phyloP scores from a whole-genome alignment of 352 stramenopile species.

The Phytopythium delawarense region DNA sequence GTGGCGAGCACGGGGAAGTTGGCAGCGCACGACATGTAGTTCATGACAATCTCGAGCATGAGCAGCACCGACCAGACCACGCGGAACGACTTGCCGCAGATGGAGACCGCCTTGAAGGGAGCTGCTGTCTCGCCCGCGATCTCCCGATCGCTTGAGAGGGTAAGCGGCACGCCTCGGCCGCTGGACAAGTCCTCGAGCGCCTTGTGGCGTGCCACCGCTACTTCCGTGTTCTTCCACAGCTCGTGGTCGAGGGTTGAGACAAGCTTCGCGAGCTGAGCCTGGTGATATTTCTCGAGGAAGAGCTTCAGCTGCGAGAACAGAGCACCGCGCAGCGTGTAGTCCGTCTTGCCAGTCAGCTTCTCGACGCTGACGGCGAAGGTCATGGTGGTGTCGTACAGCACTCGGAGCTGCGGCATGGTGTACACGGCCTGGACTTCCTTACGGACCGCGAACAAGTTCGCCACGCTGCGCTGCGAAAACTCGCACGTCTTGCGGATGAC shows the following conservation, averaged over 20 bases:
- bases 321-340: slow-evolving; percentile 90
- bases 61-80: slow-evolving; percentile 95
- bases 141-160: slow-evolving; percentile 62
- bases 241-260: slow-evolving; percentile 95
- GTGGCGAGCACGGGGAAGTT: slow-evolving; percentile 94
- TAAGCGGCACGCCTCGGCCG: slow-evolving; percentile 81
- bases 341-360: slow-evolving; percentile 87
- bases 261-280: slow-evolving; percentile 89
- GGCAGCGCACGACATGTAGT: slow-evolving; percentile 91
- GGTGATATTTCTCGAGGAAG: slow-evolving; percentile 94
- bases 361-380: slow-evolving; percentile 92
- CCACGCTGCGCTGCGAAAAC: slow-evolving; percentile 83
- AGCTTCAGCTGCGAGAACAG: slow-evolving; percentile 93
- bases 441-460: slow-evolving; percentile 81
- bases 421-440: slow-evolving; percentile 87
- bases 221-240: slow-evolving; percentile 92
- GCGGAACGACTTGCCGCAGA: slow-evolving; percentile 92
- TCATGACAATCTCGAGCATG: slow-evolving; percentile 95
- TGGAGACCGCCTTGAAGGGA: slow-evolving; percentile 78
- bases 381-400: slow-evolving; percentile 93
- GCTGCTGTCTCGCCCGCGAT: slow-evolving; percentile 57
- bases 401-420: slow-evolving; percentile 91
- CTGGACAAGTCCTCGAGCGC: slow-evolving; percentile 90
- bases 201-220: slow-evolving; percentile 88
- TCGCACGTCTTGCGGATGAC: slow-evolving; percentile 83